Base-by-base conservation (phyloP, 805 yeast species). In the Hanseniaspora taiwanica region DNA sequence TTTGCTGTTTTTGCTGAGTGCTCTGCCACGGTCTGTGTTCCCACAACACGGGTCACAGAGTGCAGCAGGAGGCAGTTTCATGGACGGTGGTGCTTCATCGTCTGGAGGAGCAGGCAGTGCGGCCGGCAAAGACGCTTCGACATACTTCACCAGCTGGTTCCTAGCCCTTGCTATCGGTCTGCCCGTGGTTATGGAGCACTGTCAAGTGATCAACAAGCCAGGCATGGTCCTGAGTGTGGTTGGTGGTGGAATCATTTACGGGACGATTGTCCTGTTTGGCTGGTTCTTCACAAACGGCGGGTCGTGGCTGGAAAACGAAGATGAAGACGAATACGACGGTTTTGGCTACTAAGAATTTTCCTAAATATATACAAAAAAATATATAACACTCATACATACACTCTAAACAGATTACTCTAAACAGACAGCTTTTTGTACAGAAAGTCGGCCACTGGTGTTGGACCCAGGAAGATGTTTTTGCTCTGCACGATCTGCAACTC, bases 171-270 rank as follows among this genome's bases (percentile, higher is more conserved):
- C 93, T 4, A 58, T 84, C 13, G 71, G 74, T 3, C 63, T 87
- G 42, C 96, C 97, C 1, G 51, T 81, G 2, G 70, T 85, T 24
- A 71, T 85, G 35, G 77, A 78, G 46, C 96, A 89, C 59, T 76
- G 82, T 37, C 72, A 71, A 44, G 65, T 85, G 35, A 74, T 89
- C 45, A 73, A 78, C n/a, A 57, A 68, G 14, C 63, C 75, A 5
- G 94, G 96, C 17, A 73, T 77, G 60, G 48, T 72, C 16, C 77
- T 89, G 77, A 81, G 94, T 36, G 71, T 83, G 24, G 42, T 68
- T 10, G 98, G 97, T 13, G 97, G 97, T n/a, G 46, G 69, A 16
- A 68, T 87, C 44, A 83, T 89, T 36, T 87, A 81, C 60, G 72
- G 78, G 5, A 80, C 96, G 6, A 85, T 89, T 24, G 80, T 83